These are phyloP conservation scores for Colletotrichum siamense DNA, from an alignment of 2,329 filamentous ascomycete species.

Conservation along the genomic window DNA sequence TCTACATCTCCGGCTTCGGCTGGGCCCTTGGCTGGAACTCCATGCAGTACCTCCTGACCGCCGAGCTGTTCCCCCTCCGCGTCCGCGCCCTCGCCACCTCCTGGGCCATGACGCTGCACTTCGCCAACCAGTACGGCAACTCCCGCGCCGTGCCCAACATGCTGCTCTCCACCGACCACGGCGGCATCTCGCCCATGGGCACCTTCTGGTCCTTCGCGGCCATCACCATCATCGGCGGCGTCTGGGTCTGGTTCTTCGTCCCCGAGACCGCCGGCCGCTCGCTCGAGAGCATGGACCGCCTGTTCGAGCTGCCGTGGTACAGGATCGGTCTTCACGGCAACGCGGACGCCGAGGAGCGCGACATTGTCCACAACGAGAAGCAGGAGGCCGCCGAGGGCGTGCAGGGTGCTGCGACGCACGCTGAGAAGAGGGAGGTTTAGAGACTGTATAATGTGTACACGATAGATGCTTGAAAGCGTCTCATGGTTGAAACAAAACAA, in stretches of 20 bases:
- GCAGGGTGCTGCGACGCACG: constrained; percentile 35
- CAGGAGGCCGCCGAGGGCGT: constrained; percentile 38
- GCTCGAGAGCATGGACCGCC: constrained; percentile 72
- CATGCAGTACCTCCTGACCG: constrained; percentile 80
- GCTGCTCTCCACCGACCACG: constrained; percentile 57
- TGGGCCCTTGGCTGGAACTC: constrained; percentile 78
- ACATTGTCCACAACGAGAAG: constrained; percentile 50
- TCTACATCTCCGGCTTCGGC: constrained; percentile 71
- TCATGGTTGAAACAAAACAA: neutral
- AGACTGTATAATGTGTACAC: neutral
- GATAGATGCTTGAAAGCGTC: neutral
- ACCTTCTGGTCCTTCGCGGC: constrained; percentile 80
- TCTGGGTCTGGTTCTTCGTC: constrained; percentile 76
- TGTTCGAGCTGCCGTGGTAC: constrained; percentile 78
- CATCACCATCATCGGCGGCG: constrained; percentile 70
- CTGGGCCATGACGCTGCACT: constrained; percentile 79
- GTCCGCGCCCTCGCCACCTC: constrained; percentile 75
- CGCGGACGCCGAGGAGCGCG: constrained; percentile 53
- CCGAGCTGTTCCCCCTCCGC: constrained; percentile 78
- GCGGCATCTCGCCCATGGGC: constrained; percentile 63
- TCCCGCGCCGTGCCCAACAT: constrained; percentile 77
- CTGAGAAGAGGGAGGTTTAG: constrained; percentile 35
- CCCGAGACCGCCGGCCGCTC: constrained; percentile 74
- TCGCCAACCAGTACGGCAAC: constrained; percentile 81
- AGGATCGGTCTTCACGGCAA: constrained; percentile 69